Conservation (phyloP, 306 rosid genomes). For the Gillenia trifoliata region DNA sequence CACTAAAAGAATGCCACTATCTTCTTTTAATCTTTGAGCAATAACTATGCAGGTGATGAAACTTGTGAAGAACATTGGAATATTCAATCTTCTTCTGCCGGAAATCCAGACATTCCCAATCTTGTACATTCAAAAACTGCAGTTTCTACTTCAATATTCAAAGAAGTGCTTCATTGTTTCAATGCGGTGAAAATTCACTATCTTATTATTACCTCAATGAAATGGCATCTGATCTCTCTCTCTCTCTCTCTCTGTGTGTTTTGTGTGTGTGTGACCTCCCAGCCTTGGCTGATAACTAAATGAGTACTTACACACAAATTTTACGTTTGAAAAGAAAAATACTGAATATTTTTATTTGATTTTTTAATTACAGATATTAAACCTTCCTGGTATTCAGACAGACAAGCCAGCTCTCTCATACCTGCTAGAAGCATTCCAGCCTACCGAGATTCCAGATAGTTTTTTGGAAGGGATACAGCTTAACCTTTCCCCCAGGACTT, state of each 20-base stretch:
- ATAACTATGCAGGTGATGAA: conserved; percentile 20
- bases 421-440: conserved; percentile 42
- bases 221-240: neutral
- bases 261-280: neutral
- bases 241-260: neutral
- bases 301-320: neutral
- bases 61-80: conserved; percentile 36
- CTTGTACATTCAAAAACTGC: conserved; percentile 25
- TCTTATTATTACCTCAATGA: neutral
- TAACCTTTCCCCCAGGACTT: conserved; percentile 26
- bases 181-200: conserved; percentile 20
- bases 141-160: conserved; percentile 24
- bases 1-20: neutral
- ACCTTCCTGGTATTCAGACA: conserved; percentile 22
- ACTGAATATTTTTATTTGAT: neutral
- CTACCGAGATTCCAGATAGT: conserved; percentile 16
- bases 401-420: conserved; percentile 20
- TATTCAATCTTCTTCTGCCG: conserved; percentile 24
- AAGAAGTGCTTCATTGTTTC: conserved; percentile 33
- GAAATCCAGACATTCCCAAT: conserved; percentile 32
- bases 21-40: neutral
- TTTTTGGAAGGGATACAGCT: conserved; percentile 18
- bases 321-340: neutral
- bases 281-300: neutral
- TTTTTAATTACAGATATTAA: conserved; percentile 21